Base-by-base conservation (phyloP, 345 rosid species). In the Eucalyptus dawsonii region DNA sequence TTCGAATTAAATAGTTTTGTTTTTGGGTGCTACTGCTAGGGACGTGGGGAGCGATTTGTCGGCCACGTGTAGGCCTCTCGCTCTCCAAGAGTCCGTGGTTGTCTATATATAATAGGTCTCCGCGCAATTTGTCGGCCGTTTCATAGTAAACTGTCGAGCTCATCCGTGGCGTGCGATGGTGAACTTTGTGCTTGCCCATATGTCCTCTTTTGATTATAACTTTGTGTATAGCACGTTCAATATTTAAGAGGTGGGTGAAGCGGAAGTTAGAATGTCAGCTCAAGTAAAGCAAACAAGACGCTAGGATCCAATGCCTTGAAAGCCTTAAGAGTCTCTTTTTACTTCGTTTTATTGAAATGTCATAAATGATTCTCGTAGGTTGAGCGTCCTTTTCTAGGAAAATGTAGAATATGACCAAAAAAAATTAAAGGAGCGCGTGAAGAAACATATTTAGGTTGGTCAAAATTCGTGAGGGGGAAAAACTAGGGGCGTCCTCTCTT, bases 281-380 rank as follows among this genome's bases (percentile, higher is more conserved):
- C 14, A 8, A 37, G 45, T 9, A 19, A 72, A 6, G 45, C 25
- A 37, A 5, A 19, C 27, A 19, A 1, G 1, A 8, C 44, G 7
- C 6, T 40, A 34, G 25, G 11, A 69, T 69, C 44, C 13, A 69
- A 69, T 34, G 14, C 24, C 44, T 34, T 7, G 2, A 5, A 34
- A 69, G 2, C 44, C 8, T 69, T 8, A 34, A 17, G 4, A 69
- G 13, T 5, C 80, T 21, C 44, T 9, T 40, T 16, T 7, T 8
- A 14, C 0, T 1, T 3, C 0, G 14, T 5, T 37, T 1, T 11
- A 6, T 37, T 4, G 40, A 14, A 65, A n/a, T 65, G 34, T n/a
- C 76, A 29, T 4, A 9, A 34, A 5, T 12, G 22, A 15, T 72
- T 37, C 14, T 21, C 5, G 3, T 9, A 9, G 44, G 45, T 21